Evolutionary conservation across 768 basidiomycete genomes (phyloP), one percentile per base, ranked within the genome.

Genomic region (Boletus speciosus): DNA sequence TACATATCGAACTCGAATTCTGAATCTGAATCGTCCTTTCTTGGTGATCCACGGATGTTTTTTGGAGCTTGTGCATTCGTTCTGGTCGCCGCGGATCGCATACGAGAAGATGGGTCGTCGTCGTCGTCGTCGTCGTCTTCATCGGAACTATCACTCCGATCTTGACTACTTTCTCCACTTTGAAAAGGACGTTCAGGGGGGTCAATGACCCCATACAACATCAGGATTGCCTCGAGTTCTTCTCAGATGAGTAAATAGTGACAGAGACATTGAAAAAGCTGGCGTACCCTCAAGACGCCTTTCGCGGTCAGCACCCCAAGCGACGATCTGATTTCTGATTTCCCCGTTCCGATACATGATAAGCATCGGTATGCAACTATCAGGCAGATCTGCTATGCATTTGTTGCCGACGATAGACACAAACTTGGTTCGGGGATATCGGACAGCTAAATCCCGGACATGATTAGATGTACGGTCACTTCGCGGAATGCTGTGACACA

Each of bases 381-480:
- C 97, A 14, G 95, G 96, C 35, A 98, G 85, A 71, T 98, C 88
- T n/a, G 90, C 85, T 62, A 99, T 97, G 74, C 93, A 96, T 71
- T 93, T 93, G 73, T 91, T 83, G 36, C 94, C 93, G 4, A 94
- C 84, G 62, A 98, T 98, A 11, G 91, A 93, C 56, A 98, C 88
- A 61, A 99, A 97, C 73, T 98, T 98, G 11, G 94, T 90, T 44
- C 87, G 86, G 2, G 94, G 91, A 69, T 96, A 88, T 49, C 83
- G 82, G n/a, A 75, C 76, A 2, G 97, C 93, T 6, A 99, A 78
- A 1, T 76, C 77, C 5, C 76, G 77, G 27, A 98, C 71, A 48
- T 95, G 85, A 27, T 78, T 72, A 48, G 81, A 82, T 11, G 95
- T 76, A 43, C 86, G 85, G 55, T 93, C 87, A 52, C 90, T 93